Evolutionary conservation across 106 monocot species (phyloP), one percentile per base, ranked within the genome.

Genomic region (Platanthera zijinensis): DNA sequence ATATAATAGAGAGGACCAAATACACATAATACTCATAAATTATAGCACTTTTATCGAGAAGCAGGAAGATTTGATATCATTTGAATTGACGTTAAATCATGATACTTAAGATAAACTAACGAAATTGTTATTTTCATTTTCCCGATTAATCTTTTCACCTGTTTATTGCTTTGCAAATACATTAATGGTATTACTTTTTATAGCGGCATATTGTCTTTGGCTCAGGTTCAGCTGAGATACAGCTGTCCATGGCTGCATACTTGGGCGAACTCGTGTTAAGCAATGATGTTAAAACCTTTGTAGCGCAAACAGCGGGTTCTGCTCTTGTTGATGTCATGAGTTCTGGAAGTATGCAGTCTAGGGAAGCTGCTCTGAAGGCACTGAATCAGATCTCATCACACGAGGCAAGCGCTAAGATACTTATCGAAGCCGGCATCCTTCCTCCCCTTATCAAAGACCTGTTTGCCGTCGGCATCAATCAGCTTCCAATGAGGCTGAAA

Each of bases 261-360:
- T 86, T 91, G 48, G 91, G 91, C 8, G 88, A 91, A 66, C 88
- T 91, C 68, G 91, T 86, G 68, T 76, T 91, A 78, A 91, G 91
- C 82, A 91, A 91, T 78, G 91, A 91, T 78, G 82, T 84, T 11
- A 91, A 88, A 51, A 76, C 86, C 8, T 84, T 88, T 82, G 91
- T 91, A 57, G 91, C 91, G 32, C 74, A 80, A 78, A 84, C 82
- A 25, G 91, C 88, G 10, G 91, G 91, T 54, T 86, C 83, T 74
- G 75, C 85, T 56, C 79, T 96, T 17, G 80, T 96, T 28, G 74
- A 93, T 76, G 73, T 93, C 77, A 89, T 96, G 90, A 85, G 78
- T 73, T 84, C 83, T 63, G 84, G 84, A 19, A 91, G 69, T 80
- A 91, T 75, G 71, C 80, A 83, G 64, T 82, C 88, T 45, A 79